A percentile compares a stretch with the other conserved stretches of the same genome.
These are phyloP conservation scores for Gossypium davidsonii DNA, from an alignment of 441 rosid species.

Conservation along the genomic window DNA sequence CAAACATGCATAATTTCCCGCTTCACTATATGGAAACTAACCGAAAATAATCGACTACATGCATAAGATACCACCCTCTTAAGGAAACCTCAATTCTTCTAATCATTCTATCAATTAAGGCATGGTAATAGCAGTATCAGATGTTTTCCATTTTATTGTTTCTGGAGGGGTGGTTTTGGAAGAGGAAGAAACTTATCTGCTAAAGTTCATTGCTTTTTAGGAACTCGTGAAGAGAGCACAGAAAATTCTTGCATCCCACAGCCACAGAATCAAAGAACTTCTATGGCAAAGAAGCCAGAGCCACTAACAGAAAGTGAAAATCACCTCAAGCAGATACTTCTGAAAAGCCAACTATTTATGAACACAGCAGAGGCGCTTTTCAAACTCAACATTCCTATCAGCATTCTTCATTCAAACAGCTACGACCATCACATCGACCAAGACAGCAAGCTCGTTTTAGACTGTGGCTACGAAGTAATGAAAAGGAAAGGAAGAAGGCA, in stretches of 20 bases:
- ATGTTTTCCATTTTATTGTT: neutral
- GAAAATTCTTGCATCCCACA: constrained; percentile 10
- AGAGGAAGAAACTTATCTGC: neutral
- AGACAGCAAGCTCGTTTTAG: constrained; percentile 52
- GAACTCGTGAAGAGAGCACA: constrained; percentile 18
- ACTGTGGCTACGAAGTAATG: constrained; percentile 81
- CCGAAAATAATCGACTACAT: neutral
- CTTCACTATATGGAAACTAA: neutral
- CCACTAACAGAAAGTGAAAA: constrained; percentile 53
- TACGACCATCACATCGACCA: constrained; percentile 25
- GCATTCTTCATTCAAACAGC: constrained; percentile 22
- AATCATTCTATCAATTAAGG: neutral
- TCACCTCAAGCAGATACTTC: constrained; percentile 53
- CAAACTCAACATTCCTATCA: constrained; percentile 57
- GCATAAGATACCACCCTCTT: neutral
- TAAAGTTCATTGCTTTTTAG: constrained; percentile 34
- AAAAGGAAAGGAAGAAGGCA: constrained; percentile 67
- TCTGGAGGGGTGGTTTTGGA: neutral
- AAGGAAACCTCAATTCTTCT: neutral
- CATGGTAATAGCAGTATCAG: neutral
- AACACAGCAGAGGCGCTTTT: constrained; percentile 73
- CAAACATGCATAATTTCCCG: neutral
- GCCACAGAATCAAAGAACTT: constrained; percentile 17
- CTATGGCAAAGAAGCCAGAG: constrained; percentile 23
- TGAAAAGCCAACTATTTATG: constrained; percentile 57